Base-by-base conservation (phyloP, 148 eudicot species). In the Polygonum aviculare region DNA sequence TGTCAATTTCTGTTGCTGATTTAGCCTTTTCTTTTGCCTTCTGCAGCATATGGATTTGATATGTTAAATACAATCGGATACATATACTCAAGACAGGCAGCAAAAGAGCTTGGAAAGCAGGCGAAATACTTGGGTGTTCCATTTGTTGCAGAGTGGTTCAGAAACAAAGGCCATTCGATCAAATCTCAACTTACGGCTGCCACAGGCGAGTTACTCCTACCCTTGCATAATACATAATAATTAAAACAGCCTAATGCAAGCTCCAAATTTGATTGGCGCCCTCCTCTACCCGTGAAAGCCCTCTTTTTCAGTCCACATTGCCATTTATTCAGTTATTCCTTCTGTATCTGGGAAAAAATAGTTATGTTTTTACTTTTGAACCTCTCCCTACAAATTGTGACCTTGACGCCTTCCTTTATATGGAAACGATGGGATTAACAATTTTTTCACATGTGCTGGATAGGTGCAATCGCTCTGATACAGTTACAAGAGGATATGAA, bases 401-500 rank as follows among this genome's bases (percentile, higher is more conserved):
- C 7, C 2, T 44, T 44, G 47, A 44, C 0, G 11, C 47, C 47
- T 41, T 44, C 9, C 47, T 44, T 1, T 44, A 44, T 44, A 6
- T 44, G 47, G 47, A 44, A 44, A 44, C 47, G 45, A 69, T 33
- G 45, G 35, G 26, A 40, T 11, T 7, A 44, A 2, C 6, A 9
- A 19, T 8, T 1, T 45, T 72, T 44, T 22, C 21, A 26, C 75
- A 72, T 44, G 33, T 45, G 72, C 26, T 69, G 36, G 48, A 19
- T 45, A 95, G 99, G 99, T 86, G 99, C 99, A 80, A 82, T 96
- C 77, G 92, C 98, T 74, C 85, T 96, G 80, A 88, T 93, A 70
- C 99, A 96, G 82, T 86, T 96, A 31, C 99, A 96, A 88, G 99
- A 96, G 86, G 98, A 96, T 80, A 86, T 93, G 94, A 96, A 93